phyloP scores from a whole-genome alignment of 495 filamentous ascomycete species.

The Neurospora pannonica region DNA sequence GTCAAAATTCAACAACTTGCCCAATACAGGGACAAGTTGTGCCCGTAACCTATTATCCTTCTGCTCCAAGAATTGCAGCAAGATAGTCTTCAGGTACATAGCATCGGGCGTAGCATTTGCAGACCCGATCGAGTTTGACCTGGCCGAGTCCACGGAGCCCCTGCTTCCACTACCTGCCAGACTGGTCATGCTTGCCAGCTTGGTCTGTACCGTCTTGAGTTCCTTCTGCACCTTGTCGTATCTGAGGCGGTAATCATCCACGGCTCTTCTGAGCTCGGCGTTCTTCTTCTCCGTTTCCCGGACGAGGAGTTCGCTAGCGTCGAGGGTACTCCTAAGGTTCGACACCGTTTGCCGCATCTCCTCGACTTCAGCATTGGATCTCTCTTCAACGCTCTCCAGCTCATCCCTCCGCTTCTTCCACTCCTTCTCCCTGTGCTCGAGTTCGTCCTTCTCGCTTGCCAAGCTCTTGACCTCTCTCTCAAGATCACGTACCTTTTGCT shows the following conservation, averaged over 20 bases:
- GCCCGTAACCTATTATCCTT: constrained; percentile 84
- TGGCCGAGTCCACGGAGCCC: constrained; percentile 2
- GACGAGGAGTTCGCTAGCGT: constrained; percentile 78
- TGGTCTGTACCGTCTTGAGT: constrained; percentile 31
- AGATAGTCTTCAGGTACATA: constrained; percentile 89
- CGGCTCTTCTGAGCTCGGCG: constrained; percentile 57
- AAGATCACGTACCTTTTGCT: constrained; percentile 64
- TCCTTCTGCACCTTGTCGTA: constrained; percentile 76
- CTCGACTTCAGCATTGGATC: constrained; percentile 56
- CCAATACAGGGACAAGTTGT: constrained; percentile 85
- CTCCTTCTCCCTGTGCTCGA: constrained; percentile 52
- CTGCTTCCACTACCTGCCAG: constrained; percentile 12
- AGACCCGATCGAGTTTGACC: neutral
- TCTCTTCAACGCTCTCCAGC: constrained; percentile 58
- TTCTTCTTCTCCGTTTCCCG: constrained; percentile 75
- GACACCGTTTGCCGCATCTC: constrained; percentile 72
- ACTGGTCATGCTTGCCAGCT: constrained; percentile 11
- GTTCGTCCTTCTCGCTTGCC: constrained; percentile 56
- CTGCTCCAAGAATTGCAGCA: constrained; percentile 90
- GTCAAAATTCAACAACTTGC: constrained; percentile 86
- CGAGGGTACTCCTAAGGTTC: constrained; percentile 67
- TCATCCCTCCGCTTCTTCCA: constrained; percentile 66
- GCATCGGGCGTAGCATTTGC: constrained; percentile 50
- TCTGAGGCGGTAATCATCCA: constrained; percentile 66
- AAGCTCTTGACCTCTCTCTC: constrained; percentile 68